Evolutionary conservation across 768 basidiomycete species (phyloP), one percentile per base, ranked within the genome.

Genomic region (Naematelia encephala): DNA sequence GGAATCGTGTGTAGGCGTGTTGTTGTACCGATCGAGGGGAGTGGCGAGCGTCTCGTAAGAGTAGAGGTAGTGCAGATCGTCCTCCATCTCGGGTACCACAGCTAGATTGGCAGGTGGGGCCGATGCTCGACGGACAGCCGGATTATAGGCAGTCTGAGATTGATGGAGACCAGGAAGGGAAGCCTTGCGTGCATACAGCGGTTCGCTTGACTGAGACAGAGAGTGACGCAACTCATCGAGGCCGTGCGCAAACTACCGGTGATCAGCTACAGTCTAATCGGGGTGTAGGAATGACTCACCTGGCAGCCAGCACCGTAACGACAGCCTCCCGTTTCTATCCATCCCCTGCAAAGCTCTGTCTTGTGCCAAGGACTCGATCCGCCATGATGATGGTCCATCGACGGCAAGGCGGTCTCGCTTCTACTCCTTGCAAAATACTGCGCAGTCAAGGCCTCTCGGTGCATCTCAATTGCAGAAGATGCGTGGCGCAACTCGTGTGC

Each of bases 271-370:
- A 19, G 30, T n/a, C n/a, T 5, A 34, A 13, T 23, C 39, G 21
- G 4, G 46, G 1, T 53, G 14, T 5, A 16, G n/a, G 34, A 23
- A 29, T 26, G 21, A 59, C 70, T 59, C 30, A 69, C 70, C 51
- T 70, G 68, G 49, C 71, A 73, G 12, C 54, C 49, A 0, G n/a
- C 49, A 8, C 63, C 68, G 46, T 68, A 73, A 39, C 61, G 64
- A 61, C 71, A 73, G 1, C 13, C 29, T 8, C 68, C 65, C 8
- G 27, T 51, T n/a, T 67, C 61, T 43, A 60, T 45, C 65, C 64
- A 70, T 2, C 53, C 44, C 23, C 42, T 22, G 51, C 71, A 73
- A 3, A 73, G 43, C 55, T 73, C 71, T 14, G 71, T 73, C 62
- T 73, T 73, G 61, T 63, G 52, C 10, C 39, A 59, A 19, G 61